phyloP scores from a whole-genome alignment of 2,329 filamentous ascomycete genomes.

The Helminthosporium solani region DNA sequence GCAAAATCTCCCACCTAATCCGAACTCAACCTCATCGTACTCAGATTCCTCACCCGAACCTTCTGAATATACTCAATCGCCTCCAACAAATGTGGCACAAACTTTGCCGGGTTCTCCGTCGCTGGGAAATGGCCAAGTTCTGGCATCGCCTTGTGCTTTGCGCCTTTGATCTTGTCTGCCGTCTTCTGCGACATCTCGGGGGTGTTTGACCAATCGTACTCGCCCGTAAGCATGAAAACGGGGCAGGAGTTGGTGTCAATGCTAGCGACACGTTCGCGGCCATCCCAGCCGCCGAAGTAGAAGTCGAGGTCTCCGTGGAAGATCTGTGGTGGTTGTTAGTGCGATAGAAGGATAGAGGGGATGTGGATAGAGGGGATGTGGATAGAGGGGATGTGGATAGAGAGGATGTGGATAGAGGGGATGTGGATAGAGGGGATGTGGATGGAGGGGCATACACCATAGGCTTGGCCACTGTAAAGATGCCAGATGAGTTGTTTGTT shows the following conservation, averaged over 20 bases:
- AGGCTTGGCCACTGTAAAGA: constrained; percentile 51
- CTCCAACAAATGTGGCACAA: constrained; percentile 43
- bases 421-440: no score
- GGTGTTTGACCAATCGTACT: constrained; percentile 53
- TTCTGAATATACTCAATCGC: constrained; percentile 43
- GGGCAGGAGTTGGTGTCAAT: constrained; percentile 54
- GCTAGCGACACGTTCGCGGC: constrained; percentile 44
- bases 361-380: neutral
- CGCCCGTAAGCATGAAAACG: constrained; percentile 54
- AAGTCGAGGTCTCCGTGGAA: constrained; percentile 56
- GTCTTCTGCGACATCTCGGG: constrained; percentile 50
- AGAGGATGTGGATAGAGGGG: neutral
- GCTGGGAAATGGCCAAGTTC: constrained; percentile 52
- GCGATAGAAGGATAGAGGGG: neutral
- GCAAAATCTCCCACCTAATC: constrained; percentile 9
- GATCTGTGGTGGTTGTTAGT: constrained; percentile 29
- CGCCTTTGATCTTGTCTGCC: constrained; percentile 50
- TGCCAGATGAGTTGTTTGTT: constrained; percentile 55
- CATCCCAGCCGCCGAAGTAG: constrained; percentile 55
- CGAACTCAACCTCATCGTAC: constrained; percentile 33
- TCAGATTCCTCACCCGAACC: constrained; percentile 31
- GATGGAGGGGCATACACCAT: constrained; percentile 35
- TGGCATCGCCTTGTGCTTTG: constrained; percentile 48
- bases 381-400: no score
- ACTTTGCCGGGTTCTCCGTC: constrained; percentile 46